Evolutionary conservation across 768 basidiomycete species (phyloP), one percentile per base, ranked within the genome.

Genomic region (Suillus decipiens): DNA sequence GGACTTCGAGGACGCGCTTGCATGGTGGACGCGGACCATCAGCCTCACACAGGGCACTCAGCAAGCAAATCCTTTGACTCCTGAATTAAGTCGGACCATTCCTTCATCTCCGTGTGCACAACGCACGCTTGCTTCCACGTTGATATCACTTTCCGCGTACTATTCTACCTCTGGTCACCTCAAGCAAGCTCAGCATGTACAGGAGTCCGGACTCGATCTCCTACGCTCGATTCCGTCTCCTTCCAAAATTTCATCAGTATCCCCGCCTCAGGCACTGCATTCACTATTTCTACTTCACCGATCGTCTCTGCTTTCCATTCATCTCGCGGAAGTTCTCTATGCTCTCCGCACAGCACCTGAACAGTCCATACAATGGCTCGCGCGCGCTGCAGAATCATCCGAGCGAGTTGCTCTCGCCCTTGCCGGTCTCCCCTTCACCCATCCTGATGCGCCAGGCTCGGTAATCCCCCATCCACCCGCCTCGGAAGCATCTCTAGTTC

Each of bases 81-180:
- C 76, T 31, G 59, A 63, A 9, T 69, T 84, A 41, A 80, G 86
- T 28, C 64, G 67, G 14, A 63, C 69, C 1, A 63, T 75, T 12
- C 88, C 89, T 42, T 72, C 81, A 62, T 86, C 87, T 60, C 89
- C 89, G 47, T 77, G 80, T 51, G 82, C 81, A 28, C 90, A 92
- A 69, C 82, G 91, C 61, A 83, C 83, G 33, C 72, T 90, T 55
- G 78, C 82, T 1, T 85, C 84, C 28, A 78, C 84, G 14, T 78
- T 92, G 3, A 83, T 90, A 8, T 89, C 90, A n/a, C 71, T 89
- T 28, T 93, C 91, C 24, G 87, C 88, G 5, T 84, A 82, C 68
- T 88, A 88, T 70, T 86, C 90, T 17, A 85, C 81, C 28, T 80
- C 85, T 2, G 83, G 85, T 15, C 79, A 83, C 60, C 75, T 90